Evolutionary conservation across 2,329 filamentous ascomycete species (phyloP).

Genomic region (Ceratocystis variospora): DNA sequence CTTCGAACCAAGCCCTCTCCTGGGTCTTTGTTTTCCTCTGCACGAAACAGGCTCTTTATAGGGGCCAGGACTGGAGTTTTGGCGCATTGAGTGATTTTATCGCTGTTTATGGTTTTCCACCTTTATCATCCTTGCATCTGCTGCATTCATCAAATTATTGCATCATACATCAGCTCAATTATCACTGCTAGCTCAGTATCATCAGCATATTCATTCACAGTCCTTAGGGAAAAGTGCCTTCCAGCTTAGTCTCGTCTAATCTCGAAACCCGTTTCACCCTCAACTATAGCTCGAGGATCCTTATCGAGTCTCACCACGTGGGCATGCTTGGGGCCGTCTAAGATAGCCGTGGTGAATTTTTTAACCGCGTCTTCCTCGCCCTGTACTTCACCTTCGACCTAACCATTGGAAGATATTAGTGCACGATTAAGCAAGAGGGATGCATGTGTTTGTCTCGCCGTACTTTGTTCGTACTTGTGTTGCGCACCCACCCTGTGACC

Average conservation of each 20-base stretch:
- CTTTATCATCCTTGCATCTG: conserved; percentile 9
- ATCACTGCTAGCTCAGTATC: conserved; percentile 7
- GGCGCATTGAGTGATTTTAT: neutral
- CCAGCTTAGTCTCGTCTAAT: conserved; percentile 31
- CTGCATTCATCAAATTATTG: neutral
- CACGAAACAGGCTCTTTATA: neutral
- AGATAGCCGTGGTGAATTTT: conserved; percentile 59
- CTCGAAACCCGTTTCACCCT: conserved; percentile 54
- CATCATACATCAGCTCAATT: neutral
- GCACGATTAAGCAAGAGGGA: neutral
- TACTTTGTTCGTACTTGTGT: conserved; percentile 44
- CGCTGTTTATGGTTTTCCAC: neutral
- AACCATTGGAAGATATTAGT: neutral
- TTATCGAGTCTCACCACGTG: conserved; percentile 62
- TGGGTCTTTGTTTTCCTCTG: neutral
- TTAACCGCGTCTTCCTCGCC: conserved; percentile 51
- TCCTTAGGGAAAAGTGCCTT: neutral
- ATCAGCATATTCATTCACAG: neutral
- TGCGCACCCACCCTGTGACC: conserved; percentile 49
- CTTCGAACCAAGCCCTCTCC: neutral
- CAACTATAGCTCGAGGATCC: conserved; percentile 48
- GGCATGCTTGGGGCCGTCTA: conserved; percentile 58
- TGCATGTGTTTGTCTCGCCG: conserved; percentile 1
- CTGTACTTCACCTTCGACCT: conserved; percentile 88
- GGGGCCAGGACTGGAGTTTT: conserved; percentile 1